Evolutionary conservation across 2,329 filamentous ascomycete species (phyloP).

Genomic region (Botrytis hyacinthi): DNA sequence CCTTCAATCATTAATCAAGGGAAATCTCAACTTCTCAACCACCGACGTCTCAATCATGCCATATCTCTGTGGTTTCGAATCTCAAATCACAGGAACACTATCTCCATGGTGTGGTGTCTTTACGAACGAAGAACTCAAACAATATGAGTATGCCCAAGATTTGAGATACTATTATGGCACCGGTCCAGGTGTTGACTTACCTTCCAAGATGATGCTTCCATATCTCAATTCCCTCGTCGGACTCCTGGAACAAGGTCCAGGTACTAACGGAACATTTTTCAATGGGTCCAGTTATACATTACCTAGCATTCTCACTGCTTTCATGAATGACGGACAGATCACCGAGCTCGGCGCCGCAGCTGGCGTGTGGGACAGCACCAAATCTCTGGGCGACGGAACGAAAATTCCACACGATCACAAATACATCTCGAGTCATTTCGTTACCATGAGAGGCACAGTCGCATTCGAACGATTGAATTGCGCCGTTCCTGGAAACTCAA

Average conservation of each 20-base stretch:
- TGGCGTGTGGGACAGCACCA: conserved; percentile 55
- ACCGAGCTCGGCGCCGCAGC: conserved; percentile 58
- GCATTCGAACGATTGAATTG: conserved; percentile 47
- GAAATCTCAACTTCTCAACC: conserved; percentile 53
- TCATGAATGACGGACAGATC: conserved; percentile 66
- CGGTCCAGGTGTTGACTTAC: conserved; percentile 54
- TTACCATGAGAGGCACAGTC: conserved; percentile 64
- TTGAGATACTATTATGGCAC: conserved; percentile 66
- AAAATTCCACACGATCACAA: conserved; percentile 48
- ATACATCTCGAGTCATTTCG: conserved; percentile 55
- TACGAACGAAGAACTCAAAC: conserved; percentile 57
- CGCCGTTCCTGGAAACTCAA: background rate
- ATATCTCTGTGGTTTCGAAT: conserved; percentile 70
- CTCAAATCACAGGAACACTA: conserved; percentile 59
- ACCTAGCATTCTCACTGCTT: conserved; percentile 58
- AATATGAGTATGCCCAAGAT: conserved; percentile 68
- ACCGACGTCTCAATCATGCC: conserved; percentile 58
- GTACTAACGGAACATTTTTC: conserved; percentile 46
- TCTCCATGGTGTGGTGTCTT: conserved; percentile 64
- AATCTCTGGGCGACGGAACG: conserved; percentile 38
- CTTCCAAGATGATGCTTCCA: conserved; percentile 59
- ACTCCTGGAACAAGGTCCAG: conserved; percentile 53
- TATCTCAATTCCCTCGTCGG: conserved; percentile 54
- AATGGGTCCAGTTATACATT: conserved; percentile 49
- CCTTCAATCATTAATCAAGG: conserved; percentile 31